These are phyloP conservation scores for Trypanosoma cruzi DNA, from an alignment of 208 protist genomes.

Conservation along the genomic window DNA sequence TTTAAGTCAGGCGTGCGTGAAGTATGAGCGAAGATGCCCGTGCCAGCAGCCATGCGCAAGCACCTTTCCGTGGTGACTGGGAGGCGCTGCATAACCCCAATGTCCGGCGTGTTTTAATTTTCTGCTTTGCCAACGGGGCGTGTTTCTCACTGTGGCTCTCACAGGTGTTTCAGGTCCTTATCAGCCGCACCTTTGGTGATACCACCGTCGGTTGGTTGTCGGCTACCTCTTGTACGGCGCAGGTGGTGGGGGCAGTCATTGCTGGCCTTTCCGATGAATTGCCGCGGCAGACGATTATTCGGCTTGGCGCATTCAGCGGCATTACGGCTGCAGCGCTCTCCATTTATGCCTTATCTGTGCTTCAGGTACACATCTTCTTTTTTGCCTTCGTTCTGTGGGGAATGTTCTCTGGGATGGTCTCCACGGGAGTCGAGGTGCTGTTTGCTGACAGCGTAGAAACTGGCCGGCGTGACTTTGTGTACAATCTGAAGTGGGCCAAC, in stretches of 20 bases:
- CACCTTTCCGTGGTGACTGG: not conserved
- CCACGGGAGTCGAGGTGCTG: conserved; percentile 56
- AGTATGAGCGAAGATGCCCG: not conserved
- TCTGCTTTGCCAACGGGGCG: conserved; percentile 51
- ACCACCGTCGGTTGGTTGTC: conserved; percentile 37
- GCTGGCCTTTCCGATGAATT: conserved; percentile 24
- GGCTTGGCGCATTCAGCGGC: conserved; percentile 31
- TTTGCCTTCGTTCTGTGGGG: conserved; percentile 48
- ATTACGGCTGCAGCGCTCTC: conserved; percentile 20
- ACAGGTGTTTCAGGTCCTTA: conserved; percentile 47
- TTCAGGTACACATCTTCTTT: conserved; percentile 22
- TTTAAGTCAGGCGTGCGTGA: too few species aligned
- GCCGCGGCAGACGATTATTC: conserved; percentile 29
- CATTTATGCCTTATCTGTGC: conserved; percentile 3
- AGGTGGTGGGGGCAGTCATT: conserved; percentile 39
- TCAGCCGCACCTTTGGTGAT: conserved; percentile 33
- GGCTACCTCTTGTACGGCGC: conserved; percentile 35
- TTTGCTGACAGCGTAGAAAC: conserved; percentile 62
- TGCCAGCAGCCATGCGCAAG: not conserved
- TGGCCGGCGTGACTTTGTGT: conserved; percentile 41
- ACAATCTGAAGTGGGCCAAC: conserved; percentile 77
- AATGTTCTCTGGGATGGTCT: conserved; percentile 38
- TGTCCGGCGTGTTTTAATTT: conserved; percentile 39
- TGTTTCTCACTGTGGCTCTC: conserved; percentile 51
- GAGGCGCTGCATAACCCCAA: conserved; percentile 34